phyloP scores from a whole-genome alignment of 495 filamentous ascomycete genomes.

The Daldinia bambusicola region DNA sequence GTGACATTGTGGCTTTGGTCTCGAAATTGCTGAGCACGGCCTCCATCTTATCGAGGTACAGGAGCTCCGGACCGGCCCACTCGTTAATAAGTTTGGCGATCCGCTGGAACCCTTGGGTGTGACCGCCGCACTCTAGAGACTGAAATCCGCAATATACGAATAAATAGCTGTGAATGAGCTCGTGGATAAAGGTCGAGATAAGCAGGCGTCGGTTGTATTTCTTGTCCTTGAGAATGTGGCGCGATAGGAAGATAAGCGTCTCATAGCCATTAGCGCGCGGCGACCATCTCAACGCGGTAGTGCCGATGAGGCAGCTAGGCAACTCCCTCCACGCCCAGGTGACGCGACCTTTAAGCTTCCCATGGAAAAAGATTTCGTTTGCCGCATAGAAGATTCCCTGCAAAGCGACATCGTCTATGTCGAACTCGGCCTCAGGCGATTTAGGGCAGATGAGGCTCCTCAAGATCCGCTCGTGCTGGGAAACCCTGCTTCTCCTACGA shows the following conservation, averaged over 20 bases:
- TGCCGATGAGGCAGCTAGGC: conserved; percentile 60
- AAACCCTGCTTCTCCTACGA: conserved; percentile 55
- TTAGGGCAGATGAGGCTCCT: conserved; percentile 60
- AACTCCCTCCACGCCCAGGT: conserved; percentile 61
- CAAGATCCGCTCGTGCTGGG: conserved; percentile 61
- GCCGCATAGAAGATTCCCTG: conserved; percentile 61
- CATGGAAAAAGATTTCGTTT: conserved; percentile 65
- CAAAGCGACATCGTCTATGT: conserved; percentile 61
- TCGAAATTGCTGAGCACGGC: conserved; percentile 62
- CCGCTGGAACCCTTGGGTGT: conserved; percentile 61
- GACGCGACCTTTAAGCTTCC: conserved; percentile 60
- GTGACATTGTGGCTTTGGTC: conserved; percentile 24
- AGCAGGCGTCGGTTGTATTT: conserved; percentile 63
- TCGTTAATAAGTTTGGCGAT: conserved; percentile 63
- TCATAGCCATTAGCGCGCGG: conserved; percentile 57
- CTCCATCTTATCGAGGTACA: conserved; percentile 62
- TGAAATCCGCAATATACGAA: conserved; percentile 65
- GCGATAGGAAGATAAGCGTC: conserved; percentile 65
- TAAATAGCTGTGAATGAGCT: conserved; percentile 67
- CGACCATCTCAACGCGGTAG: conserved; percentile 60
- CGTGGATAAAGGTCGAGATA: conserved; percentile 67
- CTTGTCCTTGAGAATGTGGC: conserved; percentile 57
- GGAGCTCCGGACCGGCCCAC: conserved; percentile 61
- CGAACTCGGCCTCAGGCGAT: conserved; percentile 49
- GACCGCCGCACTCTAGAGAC: conserved; percentile 60